Evolutionary conservation across 768 basidiomycete genomes (phyloP).

Genomic region (Mycena maculata): DNA sequence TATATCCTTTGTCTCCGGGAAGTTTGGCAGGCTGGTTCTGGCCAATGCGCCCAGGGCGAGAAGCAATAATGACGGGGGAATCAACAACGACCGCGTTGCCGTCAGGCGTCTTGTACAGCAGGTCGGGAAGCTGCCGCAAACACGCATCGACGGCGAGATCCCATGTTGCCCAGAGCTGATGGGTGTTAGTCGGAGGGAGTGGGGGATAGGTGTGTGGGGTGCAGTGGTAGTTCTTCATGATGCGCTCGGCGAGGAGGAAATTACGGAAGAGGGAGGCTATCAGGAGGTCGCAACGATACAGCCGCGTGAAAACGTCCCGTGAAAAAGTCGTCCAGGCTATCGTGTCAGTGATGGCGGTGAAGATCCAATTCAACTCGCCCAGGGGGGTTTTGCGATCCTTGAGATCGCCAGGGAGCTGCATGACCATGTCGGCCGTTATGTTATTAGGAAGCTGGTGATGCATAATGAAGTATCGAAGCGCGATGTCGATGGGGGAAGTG

Average conservation of each 20-base stretch:
- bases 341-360: conserved; percentile 98
- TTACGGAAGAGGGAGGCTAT: conserved; percentile 98
- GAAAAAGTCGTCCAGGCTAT: conserved; percentile 99
- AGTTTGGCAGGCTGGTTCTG: conserved; percentile 41
- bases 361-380: conserved; percentile 99
- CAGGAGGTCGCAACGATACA: conserved; percentile 95
- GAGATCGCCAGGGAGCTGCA: conserved; percentile 95
- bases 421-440: conserved; percentile 88
- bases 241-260: conserved; percentile 95
- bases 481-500: conserved; percentile 98
- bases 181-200: conserved; percentile 96
- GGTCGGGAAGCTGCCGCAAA: conserved; percentile 90
- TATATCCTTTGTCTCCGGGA: conserved; percentile 62
- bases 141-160: conserved; percentile 96
- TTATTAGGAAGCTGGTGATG: conserved; percentile 87
- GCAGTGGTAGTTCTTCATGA: conserved; percentile 98
- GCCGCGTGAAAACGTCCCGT: conserved; percentile 89
- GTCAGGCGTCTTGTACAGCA: conserved; percentile 62
- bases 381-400: conserved; percentile 96
- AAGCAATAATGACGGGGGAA: conserved; percentile 42
- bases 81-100: conserved; percentile 35
- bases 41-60: conserved; percentile 55
- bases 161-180: conserved; percentile 97
- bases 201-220: conserved; percentile 94
- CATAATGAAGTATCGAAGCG: conserved; percentile 93